Evolutionary conservation across 257 asterid genomes (phyloP).

Genomic region (Salvia splendens): DNA sequence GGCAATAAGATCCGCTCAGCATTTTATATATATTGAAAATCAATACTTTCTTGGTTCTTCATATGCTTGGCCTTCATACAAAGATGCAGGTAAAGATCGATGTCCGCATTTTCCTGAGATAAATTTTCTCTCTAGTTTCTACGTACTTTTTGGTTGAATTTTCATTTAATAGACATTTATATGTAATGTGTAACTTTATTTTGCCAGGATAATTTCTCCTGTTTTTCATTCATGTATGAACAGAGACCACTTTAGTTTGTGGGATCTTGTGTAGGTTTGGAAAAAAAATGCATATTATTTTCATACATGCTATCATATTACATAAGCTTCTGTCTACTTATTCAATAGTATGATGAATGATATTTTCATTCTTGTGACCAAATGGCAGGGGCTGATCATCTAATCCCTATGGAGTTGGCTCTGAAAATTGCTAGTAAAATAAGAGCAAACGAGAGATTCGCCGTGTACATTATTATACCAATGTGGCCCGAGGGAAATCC

Average conservation of each 20-base stretch:
- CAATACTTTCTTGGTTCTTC: slow-evolving; percentile 95
- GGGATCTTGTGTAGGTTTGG: slow-evolving; percentile 10
- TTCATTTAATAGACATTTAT: slow-evolving; percentile 11
- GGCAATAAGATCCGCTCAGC: slow-evolving; percentile 92
- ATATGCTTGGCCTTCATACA: slow-evolving; percentile 84
- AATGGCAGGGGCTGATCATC: slow-evolving; percentile 86
- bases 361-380: slow-evolving; percentile 5
- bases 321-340: slow-evolving; percentile 6
- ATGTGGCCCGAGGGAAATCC: slow-evolving; percentile 99
- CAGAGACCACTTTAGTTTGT: slow-evolving; percentile 16
- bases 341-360: not conserved
- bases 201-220: not conserved
- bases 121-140: slow-evolving; percentile 22
- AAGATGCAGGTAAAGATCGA: slow-evolving; percentile 67
- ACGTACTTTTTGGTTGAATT: not conserved
- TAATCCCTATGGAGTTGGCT: slow-evolving; percentile 77
- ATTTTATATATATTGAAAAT: slow-evolving; percentile 82
- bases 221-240: slow-evolving; percentile 8
- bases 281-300: not conserved
- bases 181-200: not conserved
- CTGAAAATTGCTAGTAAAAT: slow-evolving; percentile 77
- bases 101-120: slow-evolving; percentile 21
- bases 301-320: slow-evolving; percentile 15
- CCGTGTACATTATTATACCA: slow-evolving; percentile 75
- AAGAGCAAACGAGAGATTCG: slow-evolving; percentile 73